phyloP scores from a whole-genome alignment of 1,139 yeast genomes.

The Debaryomycetaceae sp. region DNA sequence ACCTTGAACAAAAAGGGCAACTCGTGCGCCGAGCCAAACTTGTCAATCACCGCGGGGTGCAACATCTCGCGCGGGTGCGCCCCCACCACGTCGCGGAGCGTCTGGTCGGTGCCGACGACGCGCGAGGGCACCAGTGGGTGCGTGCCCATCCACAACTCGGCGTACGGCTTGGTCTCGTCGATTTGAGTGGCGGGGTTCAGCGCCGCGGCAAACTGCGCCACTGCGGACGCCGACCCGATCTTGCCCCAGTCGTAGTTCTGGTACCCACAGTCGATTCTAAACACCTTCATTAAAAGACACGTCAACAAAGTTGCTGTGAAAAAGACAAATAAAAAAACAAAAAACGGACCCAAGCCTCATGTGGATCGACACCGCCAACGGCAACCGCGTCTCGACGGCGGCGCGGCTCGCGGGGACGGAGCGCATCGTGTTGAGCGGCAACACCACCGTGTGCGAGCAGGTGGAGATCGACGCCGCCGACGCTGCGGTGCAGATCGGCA shows the following conservation, averaged over 20 bases:
- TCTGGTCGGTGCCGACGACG: constrained; percentile 39
- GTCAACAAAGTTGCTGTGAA: neutral
- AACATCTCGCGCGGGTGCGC: constrained; percentile 56
- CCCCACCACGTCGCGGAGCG: constrained; percentile 62
- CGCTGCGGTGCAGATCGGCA: constrained; percentile 46
- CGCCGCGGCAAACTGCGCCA: constrained; percentile 76
- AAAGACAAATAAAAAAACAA: neutral
- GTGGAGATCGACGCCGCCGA: constrained; percentile 2
- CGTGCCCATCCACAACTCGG: constrained; percentile 98
- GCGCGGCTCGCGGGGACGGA: constrained; percentile 29
- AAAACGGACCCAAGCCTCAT: constrained; percentile 7
- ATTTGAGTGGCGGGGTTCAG: constrained; percentile 57
- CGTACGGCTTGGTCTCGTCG: constrained; percentile 75
- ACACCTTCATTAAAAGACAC: constrained; percentile 14
- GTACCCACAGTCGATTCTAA: constrained; percentile 52
- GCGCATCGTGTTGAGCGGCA: constrained; percentile 26
- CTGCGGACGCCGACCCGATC: constrained; percentile 77
- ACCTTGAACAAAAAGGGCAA: constrained; percentile 93
- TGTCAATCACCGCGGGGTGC: constrained; percentile 52
- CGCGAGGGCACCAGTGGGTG: constrained; percentile 90
- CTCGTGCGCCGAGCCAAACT: constrained; percentile 67
- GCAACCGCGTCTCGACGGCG: constrained; percentile 53
- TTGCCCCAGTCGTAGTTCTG: constrained; percentile 88
- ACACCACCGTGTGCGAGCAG: constrained; percentile 27
- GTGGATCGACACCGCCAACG: constrained; percentile 46